Base-by-base conservation (phyloP, 768 basidiomycete species). In the Termitomyces bulborhizus region DNA sequence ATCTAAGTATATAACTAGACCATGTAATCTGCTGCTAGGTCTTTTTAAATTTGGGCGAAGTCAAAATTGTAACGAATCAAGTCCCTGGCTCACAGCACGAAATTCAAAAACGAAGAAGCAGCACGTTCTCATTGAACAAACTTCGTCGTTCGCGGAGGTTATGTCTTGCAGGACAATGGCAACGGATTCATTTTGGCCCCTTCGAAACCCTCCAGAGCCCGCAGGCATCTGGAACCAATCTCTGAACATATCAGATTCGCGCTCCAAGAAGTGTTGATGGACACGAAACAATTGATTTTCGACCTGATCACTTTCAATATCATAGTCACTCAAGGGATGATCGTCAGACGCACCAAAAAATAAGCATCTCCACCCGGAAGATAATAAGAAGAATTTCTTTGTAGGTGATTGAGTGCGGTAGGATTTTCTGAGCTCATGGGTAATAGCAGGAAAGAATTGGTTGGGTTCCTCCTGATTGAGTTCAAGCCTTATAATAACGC, bases 231-330 rank as follows among this genome's bases (percentile, higher is more conserved):
- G 56, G 36, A 50, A 51, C 48, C 72, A 68, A 0, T 65, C 63
- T 5, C 63, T 64, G 63, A 85, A 85, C 21, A 69, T 73, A 0
- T 64, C 46, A 0, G 84, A 86, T 46, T 88, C 84, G 0, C 85
- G 71, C n/a, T 75, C 73, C 31, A 88, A 83, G 41, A 86, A 85
- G 40, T 79, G 81, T 0, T 77, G 72, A 54, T 86, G 85, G 0
- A 88, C 73, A 0, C 78, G 70, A 58, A 84, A 88, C 0, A 80
- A 67, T 2, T 72, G 65, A 49, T 81, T 74, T 42, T 81, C 81
- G 6, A 80, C 80, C 85, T 87, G 11, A 40, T 5, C 1, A 18
- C 7, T 50, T n/a, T 37, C 15, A 46, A 11, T 50, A 37, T 41
- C 37, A 8, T 13, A n/a, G 31, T 21, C 32, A 40, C 26, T 49